phyloP scores from a whole-genome alignment of 345 rosid species.

The Salix exigua region DNA sequence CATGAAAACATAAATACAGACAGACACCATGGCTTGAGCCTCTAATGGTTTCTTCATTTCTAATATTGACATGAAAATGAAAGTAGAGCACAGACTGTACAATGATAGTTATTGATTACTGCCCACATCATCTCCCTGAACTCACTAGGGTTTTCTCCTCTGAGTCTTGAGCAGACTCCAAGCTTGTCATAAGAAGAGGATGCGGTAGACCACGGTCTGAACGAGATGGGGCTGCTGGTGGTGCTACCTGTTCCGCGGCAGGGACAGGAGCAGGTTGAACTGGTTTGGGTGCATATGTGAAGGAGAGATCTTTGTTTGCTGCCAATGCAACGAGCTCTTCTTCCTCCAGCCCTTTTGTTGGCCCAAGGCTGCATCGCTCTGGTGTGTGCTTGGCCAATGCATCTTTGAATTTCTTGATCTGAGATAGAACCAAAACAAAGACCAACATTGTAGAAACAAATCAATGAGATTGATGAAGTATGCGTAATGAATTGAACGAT shows the following conservation, averaged over 20 bases:
- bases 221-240: conserved; percentile 17
- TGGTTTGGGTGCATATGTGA: conserved; percentile 54
- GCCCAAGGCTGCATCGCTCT: conserved; percentile 74
- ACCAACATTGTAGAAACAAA: neutral
- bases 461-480: neutral
- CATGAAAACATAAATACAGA: conserved; percentile 1
- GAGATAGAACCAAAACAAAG: conserved; percentile 9
- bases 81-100: conserved; percentile 23
- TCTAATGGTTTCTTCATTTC: conserved; percentile 13
- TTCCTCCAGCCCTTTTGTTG: conserved; percentile 81
- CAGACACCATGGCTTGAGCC: neutral
- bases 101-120: neutral
- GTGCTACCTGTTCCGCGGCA: conserved; percentile 22
- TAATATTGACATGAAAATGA: conserved; percentile 4
- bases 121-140: conserved; percentile 39
- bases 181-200: conserved; percentile 11
- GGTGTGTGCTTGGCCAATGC: conserved; percentile 82
- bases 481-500: neutral
- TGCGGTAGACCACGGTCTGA: conserved; percentile 15
- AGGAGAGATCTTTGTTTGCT: conserved; percentile 77
- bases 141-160: conserved; percentile 41
- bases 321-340: conserved; percentile 84
- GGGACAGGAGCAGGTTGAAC: conserved; percentile 28
- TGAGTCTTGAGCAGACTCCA: conserved; percentile 15
- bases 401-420: conserved; percentile 92